Conservation (phyloP, 2,329 filamentous ascomycete genomes). For the Neonectria punicea region DNA sequence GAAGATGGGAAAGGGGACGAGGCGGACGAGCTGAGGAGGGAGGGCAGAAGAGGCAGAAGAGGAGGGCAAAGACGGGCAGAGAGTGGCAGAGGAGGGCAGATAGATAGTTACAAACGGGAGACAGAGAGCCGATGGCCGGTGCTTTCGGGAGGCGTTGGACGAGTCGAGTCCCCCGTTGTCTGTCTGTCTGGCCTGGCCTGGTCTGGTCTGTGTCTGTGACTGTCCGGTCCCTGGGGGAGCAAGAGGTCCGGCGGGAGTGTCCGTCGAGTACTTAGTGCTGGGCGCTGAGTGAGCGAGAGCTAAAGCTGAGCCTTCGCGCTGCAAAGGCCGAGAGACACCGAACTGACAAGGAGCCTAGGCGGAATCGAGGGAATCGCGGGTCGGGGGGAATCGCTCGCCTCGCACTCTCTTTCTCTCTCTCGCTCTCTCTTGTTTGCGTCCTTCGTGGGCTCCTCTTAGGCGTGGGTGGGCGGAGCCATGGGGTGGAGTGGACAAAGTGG, state of each 20-base stretch:
- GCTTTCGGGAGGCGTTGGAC: slow-evolving; percentile 5
- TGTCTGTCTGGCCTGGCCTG: neutral
- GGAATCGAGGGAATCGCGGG: slow-evolving; percentile 8
- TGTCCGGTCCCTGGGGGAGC: neutral
- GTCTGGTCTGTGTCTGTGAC: neutral
- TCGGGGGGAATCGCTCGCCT: slow-evolving; percentile 13
- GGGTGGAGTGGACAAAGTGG: slow-evolving; percentile 22
- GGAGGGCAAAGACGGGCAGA: slow-evolving; percentile 5
- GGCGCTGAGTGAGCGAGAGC: neutral
- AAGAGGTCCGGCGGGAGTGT: neutral
- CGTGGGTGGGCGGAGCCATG: slow-evolving; percentile 24
- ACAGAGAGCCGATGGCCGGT: slow-evolving; percentile 15
- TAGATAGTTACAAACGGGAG: slow-evolving; percentile 17
- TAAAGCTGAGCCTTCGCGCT: neutral
- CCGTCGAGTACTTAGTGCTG: neutral
- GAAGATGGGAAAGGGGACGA: slow-evolving; percentile 18
- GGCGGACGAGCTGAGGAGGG: neutral
- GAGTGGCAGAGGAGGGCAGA: slow-evolving; percentile 11
- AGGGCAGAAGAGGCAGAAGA: neutral
- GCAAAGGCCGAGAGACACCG: neutral
- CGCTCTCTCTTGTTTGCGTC: slow-evolving; percentile 21
- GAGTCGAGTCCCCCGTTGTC: neutral
- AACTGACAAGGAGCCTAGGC: neutral
- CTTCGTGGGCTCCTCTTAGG: slow-evolving; percentile 22
- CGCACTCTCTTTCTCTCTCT: neutral